Evolutionary conservation across 2,329 filamentous ascomycete genomes (phyloP).

Genomic region (Alternaria sp.): DNA sequence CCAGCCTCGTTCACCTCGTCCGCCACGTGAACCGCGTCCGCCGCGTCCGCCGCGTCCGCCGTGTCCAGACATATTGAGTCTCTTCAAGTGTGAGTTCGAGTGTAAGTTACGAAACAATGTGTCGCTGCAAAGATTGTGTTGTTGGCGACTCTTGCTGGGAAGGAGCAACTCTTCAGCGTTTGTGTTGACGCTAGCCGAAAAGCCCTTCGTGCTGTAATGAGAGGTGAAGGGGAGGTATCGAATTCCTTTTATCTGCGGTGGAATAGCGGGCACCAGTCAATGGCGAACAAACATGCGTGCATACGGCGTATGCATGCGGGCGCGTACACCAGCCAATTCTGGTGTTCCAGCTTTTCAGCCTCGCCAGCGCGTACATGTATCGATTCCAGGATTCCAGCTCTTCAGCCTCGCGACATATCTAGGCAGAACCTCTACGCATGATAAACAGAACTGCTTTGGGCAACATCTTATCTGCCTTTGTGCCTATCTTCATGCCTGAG

Average conservation of each 20-base stretch:
- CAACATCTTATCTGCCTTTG: not conserved
- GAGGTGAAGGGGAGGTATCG: slow-evolving; percentile 7
- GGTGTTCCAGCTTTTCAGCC: not conserved
- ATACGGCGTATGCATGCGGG: not conserved
- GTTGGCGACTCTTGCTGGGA: not conserved
- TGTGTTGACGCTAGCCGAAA: not conserved
- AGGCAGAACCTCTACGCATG: not conserved
- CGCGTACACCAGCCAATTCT: not conserved
- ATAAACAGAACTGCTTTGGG: not conserved
- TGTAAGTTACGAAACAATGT: not conserved
- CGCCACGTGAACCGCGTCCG: not conserved
- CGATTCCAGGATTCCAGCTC: not conserved
- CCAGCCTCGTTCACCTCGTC: not conserved
- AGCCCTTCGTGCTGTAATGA: not conserved
- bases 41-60: not conserved
- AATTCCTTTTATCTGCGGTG: not conserved
- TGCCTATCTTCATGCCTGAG: not conserved
- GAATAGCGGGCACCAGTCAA: not conserved
- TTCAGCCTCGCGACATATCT: not conserved
- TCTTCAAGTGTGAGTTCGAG: not conserved
- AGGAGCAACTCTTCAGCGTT: not conserved
- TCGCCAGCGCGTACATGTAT: not conserved
- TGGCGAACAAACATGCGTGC: not conserved
- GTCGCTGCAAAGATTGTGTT: not conserved
- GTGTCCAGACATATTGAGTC: not conserved